Percentiles rank a stretch among this genome's conserved stretches.
phyloP scores from a whole-genome alignment of 306 rosid genomes.

The Lagenaria siceraria region DNA sequence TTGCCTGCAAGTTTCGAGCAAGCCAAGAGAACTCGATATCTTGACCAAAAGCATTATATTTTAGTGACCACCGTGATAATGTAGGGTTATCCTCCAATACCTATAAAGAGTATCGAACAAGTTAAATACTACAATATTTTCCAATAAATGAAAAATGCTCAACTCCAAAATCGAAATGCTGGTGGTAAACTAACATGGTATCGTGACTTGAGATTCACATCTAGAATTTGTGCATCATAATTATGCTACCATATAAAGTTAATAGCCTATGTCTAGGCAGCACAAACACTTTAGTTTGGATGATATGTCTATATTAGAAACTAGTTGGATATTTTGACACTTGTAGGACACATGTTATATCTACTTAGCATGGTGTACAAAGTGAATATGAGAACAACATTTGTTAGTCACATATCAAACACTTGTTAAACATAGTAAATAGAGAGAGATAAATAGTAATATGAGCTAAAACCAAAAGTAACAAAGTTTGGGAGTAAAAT shows the following conservation, averaged over 20 bases:
- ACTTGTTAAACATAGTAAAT: neutral
- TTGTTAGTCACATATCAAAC: neutral
- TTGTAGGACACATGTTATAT: neutral
- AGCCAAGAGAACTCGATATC: constrained; percentile 84
- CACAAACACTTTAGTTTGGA: neutral
- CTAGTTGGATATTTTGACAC: neutral
- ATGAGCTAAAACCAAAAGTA: neutral
- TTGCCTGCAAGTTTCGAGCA: constrained; percentile 94
- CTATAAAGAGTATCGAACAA: constrained; percentile 27
- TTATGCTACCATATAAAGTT: neutral
- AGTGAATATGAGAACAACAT: neutral
- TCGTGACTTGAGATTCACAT: neutral
- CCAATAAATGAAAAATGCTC: too few relatives aligned
- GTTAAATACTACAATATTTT: neutral
- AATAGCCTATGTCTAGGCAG: neutral
- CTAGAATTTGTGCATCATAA: neutral
- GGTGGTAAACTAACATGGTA: neutral
- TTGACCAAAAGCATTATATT: constrained; percentile 78
- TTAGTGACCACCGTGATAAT: constrained; percentile 83
- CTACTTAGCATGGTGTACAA: neutral
- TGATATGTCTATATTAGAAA: neutral
- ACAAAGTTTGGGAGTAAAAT: neutral
- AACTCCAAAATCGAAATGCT: neutral
- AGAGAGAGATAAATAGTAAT: neutral
- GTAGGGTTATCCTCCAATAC: constrained; percentile 78